Conservation (phyloP, 2,329 filamentous ascomycete species). For the Fusarium sp. region DNA sequence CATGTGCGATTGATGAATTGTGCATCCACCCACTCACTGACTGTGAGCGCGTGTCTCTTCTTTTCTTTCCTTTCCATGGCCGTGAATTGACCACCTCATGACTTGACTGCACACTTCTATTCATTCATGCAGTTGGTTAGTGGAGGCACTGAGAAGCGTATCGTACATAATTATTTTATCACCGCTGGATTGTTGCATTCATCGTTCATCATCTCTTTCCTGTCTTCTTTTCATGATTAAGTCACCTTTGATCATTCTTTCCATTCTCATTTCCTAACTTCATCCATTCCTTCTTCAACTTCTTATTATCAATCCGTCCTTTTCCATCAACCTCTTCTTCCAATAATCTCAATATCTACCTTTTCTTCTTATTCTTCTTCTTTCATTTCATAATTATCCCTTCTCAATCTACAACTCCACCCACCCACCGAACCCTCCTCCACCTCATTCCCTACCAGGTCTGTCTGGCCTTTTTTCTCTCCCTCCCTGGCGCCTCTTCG, state of each 20-base stretch:
- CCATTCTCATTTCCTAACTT: constrained; percentile 10
- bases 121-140: constrained; percentile 3
- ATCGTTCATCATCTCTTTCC: constrained; percentile 4
- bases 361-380: constrained; percentile 19
- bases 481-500: constrained; percentile 51
- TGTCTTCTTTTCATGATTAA: constrained; percentile 5
- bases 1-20: constrained; percentile 7
- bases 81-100: constrained; percentile 6
- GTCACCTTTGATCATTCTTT: constrained; percentile 4
- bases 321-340: constrained; percentile 12
- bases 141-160: not conserved
- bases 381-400: constrained; percentile 43
- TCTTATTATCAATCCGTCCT: constrained; percentile 1
- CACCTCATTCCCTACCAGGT: constrained; percentile 49
- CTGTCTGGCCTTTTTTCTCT: constrained; percentile 47
- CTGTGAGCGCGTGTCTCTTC: not conserved
- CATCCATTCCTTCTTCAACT: not conserved
- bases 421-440: constrained; percentile 40
- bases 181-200: not conserved
- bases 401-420: constrained; percentile 41
- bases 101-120: constrained; percentile 7
- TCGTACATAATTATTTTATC: constrained; percentile 3
- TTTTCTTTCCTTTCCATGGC: not conserved
- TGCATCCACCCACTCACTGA: not conserved
- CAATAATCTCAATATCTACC: not conserved